Percentiles rank a stretch among this genome's conserved stretches.
Evolutionary conservation across 306 rosid species (phyloP).

Genomic region (Cicer chorassanicum): DNA sequence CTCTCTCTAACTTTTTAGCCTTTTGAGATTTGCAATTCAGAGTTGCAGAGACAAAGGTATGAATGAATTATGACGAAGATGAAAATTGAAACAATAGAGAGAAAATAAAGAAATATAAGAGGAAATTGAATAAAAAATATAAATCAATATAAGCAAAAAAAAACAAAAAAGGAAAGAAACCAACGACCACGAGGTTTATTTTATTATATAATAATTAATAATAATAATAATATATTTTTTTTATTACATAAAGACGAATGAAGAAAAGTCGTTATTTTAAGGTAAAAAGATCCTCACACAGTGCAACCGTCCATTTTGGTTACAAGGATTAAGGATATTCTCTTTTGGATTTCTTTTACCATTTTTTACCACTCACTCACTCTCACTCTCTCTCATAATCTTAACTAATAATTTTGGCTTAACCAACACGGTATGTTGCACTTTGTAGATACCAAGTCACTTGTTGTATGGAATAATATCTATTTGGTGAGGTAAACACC

Average conservation of each 20-base stretch:
- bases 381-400: not conserved
- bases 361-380: not conserved
- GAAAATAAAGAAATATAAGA: not conserved
- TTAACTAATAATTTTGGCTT: not conserved
- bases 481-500: too few species aligned
- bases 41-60: conserved; percentile 52
- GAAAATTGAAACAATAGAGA: conserved; percentile 20
- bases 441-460: not conserved
- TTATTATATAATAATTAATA: not conserved
- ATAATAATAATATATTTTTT: too few species aligned
- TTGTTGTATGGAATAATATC: not conserved
- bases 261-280: conserved; percentile 62
- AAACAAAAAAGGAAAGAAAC: not conserved
- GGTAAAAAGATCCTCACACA: conserved; percentile 59
- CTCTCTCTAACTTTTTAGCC: conserved; percentile 71
- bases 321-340: conserved; percentile 31
- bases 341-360: conserved; percentile 15
- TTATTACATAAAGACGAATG: conserved; percentile 21
- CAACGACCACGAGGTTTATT: not conserved
- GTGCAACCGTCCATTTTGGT: conserved; percentile 63
- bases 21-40: conserved; percentile 71
- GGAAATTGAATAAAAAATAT: not conserved
- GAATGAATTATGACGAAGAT: conserved; percentile 54
- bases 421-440: not conserved
- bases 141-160: not conserved